Conservation (phyloP, 805 yeast genomes). For the Hanseniaspora hatyaiensis region DNA sequence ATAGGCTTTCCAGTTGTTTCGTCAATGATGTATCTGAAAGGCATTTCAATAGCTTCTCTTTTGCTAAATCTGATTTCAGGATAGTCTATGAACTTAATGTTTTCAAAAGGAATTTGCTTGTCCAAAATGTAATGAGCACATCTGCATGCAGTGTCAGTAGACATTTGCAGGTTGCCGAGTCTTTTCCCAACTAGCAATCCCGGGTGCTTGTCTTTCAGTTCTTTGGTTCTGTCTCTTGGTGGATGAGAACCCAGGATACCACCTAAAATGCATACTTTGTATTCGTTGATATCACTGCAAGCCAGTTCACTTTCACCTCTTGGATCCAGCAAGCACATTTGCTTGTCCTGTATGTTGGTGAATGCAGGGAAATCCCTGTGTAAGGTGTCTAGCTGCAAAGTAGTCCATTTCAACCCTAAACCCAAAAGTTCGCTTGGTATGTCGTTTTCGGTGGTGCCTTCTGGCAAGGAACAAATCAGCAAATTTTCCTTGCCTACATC, state of each 20-base stretch:
- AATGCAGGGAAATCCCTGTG: slow-evolving; percentile 34
- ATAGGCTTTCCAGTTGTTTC: slow-evolving; percentile 52
- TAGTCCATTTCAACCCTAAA: slow-evolving; percentile 71
- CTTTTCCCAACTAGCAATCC: slow-evolving; percentile 62
- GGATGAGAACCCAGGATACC: slow-evolving; percentile 95
- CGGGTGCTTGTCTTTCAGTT: slow-evolving; percentile 67
- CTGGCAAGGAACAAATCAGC: slow-evolving; percentile 64
- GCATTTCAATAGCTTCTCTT: slow-evolving; percentile 94
- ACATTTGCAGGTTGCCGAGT: slow-evolving; percentile 83
- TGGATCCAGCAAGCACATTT: slow-evolving; percentile 82
- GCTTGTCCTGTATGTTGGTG: slow-evolving; percentile 31
- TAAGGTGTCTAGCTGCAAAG: slow-evolving; percentile 48
- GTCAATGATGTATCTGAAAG: slow-evolving; percentile 77
- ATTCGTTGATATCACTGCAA: slow-evolving; percentile 54
- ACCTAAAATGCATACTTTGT: slow-evolving; percentile 88
- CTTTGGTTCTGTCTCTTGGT: slow-evolving; percentile 82
- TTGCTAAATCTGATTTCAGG: slow-evolving; percentile 85
- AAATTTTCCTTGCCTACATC: slow-evolving; percentile 75
- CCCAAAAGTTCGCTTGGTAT: slow-evolving; percentile 51
- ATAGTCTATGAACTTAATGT: slow-evolving; percentile 76
- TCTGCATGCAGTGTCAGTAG: slow-evolving; percentile 93
- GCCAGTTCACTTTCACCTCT: slow-evolving; percentile 61
- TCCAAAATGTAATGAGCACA: slow-evolving; percentile 75
- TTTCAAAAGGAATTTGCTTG: slow-evolving; percentile 45
- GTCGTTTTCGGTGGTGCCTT: slow-evolving; percentile 44